Evolutionary conservation across 306 rosid genomes (phyloP).

Genomic region (Fagus crenata): DNA sequence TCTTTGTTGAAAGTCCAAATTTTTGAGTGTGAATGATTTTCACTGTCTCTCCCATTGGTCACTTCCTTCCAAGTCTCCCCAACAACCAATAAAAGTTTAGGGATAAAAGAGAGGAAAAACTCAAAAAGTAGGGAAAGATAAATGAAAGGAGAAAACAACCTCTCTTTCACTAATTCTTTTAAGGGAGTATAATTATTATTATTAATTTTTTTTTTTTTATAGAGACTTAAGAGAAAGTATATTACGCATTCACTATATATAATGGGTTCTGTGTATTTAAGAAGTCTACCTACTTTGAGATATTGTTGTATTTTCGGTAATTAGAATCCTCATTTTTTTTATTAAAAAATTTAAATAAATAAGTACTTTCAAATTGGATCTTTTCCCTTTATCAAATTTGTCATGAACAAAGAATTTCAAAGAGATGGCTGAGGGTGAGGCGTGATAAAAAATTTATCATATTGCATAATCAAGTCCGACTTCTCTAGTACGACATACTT

Average conservation of each 20-base stretch:
- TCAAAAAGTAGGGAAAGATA: neutral
- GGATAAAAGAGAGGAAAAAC: neutral
- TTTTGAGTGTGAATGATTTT: neutral
- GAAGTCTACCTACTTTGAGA: too few species aligned
- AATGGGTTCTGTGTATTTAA: too few species aligned
- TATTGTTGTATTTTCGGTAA: too few species aligned
- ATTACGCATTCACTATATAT: too few species aligned
- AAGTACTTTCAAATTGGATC: neutral
- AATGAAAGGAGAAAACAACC: neutral
- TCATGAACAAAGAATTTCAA: neutral
- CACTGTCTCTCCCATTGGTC: neutral
- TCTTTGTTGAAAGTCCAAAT: conserved; percentile 1
- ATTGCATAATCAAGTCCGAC: too few species aligned
- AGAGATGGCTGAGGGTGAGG: neutral
- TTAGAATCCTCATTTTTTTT: too few species aligned
- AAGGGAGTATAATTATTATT: too few species aligned
- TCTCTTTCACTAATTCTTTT: neutral
- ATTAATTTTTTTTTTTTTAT: too few species aligned
- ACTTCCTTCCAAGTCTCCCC: neutral
- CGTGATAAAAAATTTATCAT: neutral
- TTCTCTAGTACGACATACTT: too few species aligned
- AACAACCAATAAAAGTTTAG: neutral
- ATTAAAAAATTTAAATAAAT: too few species aligned
- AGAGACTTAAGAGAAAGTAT: too few species aligned
- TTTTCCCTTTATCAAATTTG: neutral